A percentile compares a stretch with the other conserved stretches of the same genome.
These are phyloP conservation scores for Tricholoma bakamatsutake DNA, from an alignment of 768 basidiomycete genomes.

Conservation along the genomic window DNA sequence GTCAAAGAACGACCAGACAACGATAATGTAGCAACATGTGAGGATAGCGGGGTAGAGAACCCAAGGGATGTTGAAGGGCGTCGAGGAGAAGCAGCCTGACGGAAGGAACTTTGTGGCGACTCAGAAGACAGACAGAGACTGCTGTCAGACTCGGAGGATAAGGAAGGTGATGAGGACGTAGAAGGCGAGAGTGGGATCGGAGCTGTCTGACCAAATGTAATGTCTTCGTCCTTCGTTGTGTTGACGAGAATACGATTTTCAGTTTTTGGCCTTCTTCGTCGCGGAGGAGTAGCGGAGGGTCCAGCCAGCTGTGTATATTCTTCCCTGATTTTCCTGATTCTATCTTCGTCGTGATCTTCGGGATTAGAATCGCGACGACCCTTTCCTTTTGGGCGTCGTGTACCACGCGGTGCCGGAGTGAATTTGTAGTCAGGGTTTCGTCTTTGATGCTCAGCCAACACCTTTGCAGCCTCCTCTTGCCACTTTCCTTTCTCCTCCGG, in stretches of 20 bases:
- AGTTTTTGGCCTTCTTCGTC: constrained; percentile 25
- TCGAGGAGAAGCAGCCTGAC: constrained; percentile 19
- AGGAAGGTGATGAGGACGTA: constrained; percentile 9
- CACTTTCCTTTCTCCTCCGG: constrained; percentile 41
- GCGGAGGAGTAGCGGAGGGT: constrained; percentile 29
- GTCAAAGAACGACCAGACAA: constrained; percentile 10
- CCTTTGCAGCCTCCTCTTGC: constrained; percentile 40
- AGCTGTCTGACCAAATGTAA: background rate
- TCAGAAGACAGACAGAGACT: constrained; percentile 12
- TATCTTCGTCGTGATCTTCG: constrained; percentile 14
- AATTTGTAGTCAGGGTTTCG: constrained; percentile 61
- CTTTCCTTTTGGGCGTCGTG: constrained; percentile 27
- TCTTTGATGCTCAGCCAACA: constrained; percentile 39
- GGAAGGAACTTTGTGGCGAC: constrained; percentile 19
- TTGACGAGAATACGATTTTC: constrained; percentile 14
- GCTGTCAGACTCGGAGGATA: constrained; percentile 10
- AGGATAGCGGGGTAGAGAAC: constrained; percentile 10
- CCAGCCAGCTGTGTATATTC: constrained; percentile 26
- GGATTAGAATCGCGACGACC: constrained; percentile 12
- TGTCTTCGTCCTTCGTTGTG: background rate
- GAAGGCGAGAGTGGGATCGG: constrained; percentile 7
- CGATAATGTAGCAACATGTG: constrained; percentile 4
- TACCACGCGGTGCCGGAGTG: constrained; percentile 37
- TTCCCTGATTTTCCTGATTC: constrained; percentile 30
- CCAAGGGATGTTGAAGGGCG: constrained; percentile 30